Evolutionary conservation across 352 stramenopile species (phyloP).

Genomic region (Elongisporangium anandrum): DNA sequence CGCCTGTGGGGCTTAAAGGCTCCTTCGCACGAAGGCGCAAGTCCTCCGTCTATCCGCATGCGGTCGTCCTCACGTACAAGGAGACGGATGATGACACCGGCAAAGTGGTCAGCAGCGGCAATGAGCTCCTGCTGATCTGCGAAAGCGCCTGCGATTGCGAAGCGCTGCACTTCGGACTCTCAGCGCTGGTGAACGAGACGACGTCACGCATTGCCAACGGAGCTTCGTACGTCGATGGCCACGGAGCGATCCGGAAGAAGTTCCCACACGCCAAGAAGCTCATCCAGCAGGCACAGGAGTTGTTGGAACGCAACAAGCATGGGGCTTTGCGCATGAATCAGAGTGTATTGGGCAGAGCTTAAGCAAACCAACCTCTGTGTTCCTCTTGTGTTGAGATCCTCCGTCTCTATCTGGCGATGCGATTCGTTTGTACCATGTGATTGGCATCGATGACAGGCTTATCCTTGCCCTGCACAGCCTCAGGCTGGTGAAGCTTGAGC

Average conservation of each 20-base stretch:
- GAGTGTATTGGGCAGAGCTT: background rate
- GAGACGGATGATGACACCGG: conserved; percentile 10
- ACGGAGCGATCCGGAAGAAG: conserved; percentile 61
- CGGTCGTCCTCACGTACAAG: conserved; percentile 35
- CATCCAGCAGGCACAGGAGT: conserved; percentile 36
- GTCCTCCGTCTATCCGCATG: conserved; percentile 19
- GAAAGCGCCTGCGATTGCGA: conserved; percentile 58
- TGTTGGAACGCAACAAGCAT: conserved; percentile 31
- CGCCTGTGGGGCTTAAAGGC: conserved; percentile 34
- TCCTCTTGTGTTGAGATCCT: too few relatives aligned
- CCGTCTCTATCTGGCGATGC: conserved; percentile 30
- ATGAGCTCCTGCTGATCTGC: conserved; percentile 57
- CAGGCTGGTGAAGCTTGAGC: conserved; percentile 49
- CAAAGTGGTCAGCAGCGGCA: background rate
- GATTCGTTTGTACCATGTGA: conserved; percentile 78
- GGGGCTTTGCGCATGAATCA: background rate
- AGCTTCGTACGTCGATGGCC: conserved; percentile 54
- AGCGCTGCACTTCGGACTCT: conserved; percentile 47
- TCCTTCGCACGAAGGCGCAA: conserved; percentile 15
- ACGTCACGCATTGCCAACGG: conserved; percentile 30
- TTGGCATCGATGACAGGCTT: conserved; percentile 74
- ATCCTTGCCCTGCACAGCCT: conserved; percentile 14
- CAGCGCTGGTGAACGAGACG: conserved; percentile 40
- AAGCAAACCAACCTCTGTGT: conserved; percentile 3
- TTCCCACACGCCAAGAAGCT: conserved; percentile 59